Evolutionary conservation across 1,139 yeast genomes (phyloP).

Genomic region (Nakaseomyces glabratus): DNA sequence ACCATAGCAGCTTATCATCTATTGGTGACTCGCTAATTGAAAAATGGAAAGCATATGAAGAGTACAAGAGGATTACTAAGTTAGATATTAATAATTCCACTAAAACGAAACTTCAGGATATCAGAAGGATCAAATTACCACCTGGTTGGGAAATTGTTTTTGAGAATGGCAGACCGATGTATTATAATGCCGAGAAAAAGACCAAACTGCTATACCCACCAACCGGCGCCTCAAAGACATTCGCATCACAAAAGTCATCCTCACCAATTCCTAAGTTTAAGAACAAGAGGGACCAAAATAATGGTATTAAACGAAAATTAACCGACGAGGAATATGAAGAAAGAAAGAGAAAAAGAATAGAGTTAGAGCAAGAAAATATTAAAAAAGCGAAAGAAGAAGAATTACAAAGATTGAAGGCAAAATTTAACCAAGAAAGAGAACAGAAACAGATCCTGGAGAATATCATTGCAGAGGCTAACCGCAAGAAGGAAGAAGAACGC

Average conservation of each 20-base stretch:
- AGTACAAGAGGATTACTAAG: slow-evolving; percentile 64
- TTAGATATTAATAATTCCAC: slow-evolving; percentile 19
- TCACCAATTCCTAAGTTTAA: slow-evolving; percentile 4
- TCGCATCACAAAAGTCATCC: slow-evolving; percentile 7
- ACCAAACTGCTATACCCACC: slow-evolving; percentile 27
- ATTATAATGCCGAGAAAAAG: slow-evolving; percentile 27
- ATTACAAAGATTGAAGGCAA: slow-evolving; percentile 21
- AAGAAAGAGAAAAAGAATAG: slow-evolving; percentile 19
- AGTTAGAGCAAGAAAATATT: slow-evolving; percentile 20
- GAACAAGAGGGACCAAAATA: background rate
- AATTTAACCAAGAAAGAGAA: slow-evolving; percentile 22
- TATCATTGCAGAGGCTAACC: slow-evolving; percentile 38
- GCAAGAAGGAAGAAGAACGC: slow-evolving; percentile 27
- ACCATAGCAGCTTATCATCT: slow-evolving; percentile 32
- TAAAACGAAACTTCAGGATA: slow-evolving; percentile 18
- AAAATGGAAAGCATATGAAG: slow-evolving; percentile 67
- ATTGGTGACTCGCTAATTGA: slow-evolving; percentile 42
- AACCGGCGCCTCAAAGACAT: slow-evolving; percentile 17
- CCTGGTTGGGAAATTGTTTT: slow-evolving; percentile 30
- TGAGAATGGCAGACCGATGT: slow-evolving; percentile 29
- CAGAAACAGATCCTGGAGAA: slow-evolving; percentile 29
- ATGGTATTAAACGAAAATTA: slow-evolving; percentile 6
- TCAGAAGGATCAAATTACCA: slow-evolving; percentile 29
- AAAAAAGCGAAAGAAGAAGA: slow-evolving; percentile 27
- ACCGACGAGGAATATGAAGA: slow-evolving; percentile 19